Base-by-base conservation (phyloP, 768 basidiomycete species). In the Udeniomyces megalosporus region DNA sequence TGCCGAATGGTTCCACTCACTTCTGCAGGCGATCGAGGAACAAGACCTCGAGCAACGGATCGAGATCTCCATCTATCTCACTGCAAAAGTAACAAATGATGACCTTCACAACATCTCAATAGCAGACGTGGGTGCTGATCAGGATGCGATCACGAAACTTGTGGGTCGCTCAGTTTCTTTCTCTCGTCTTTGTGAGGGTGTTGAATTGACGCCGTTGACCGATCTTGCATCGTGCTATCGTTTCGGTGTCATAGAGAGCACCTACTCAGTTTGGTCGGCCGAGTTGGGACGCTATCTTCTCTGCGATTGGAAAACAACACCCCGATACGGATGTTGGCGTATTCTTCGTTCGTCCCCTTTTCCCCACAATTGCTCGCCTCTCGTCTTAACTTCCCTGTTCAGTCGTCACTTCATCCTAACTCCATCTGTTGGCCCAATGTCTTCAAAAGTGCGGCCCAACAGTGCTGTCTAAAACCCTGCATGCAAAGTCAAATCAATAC, bases 261-360 rank as follows among this genome's bases (percentile, higher is more conserved):
- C 92, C 92, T 0, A 96, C 92, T 11, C 90, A 93, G 74, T 92
- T 85, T 70, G 88, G 91, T 47, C 76, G 90, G 62, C 90, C 90
- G 17, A 90, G 92, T 72, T 71, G 72, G 69, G 70, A 73, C 60
- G 54, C 57, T 20, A 70, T 73, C n/a, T 75, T 75, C 62, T 62
- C 67, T 28, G 84, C 84, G 12, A 81, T 96, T 60, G 78, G 78
- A 2, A 82, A 86, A 69, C 87, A 84, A 72, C 92, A 95, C 68
- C 82, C 84, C 0, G 84, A 87, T 67, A 86, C 91, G 1, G 90
- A 92, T 69, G 82, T 88, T 58, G 91, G 90, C 56, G 89, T 93
- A 71, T 86, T 74, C 66, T 70, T 65, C 58, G 68, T 38, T 7
- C 34, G 53, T 62, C 14, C 22, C 12, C 2, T 4, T 28, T 11